Evolutionary conservation across 2,329 filamentous ascomycete species (phyloP), one percentile per base, ranked within the genome.

Genomic region (Chlorencoelia australis): DNA sequence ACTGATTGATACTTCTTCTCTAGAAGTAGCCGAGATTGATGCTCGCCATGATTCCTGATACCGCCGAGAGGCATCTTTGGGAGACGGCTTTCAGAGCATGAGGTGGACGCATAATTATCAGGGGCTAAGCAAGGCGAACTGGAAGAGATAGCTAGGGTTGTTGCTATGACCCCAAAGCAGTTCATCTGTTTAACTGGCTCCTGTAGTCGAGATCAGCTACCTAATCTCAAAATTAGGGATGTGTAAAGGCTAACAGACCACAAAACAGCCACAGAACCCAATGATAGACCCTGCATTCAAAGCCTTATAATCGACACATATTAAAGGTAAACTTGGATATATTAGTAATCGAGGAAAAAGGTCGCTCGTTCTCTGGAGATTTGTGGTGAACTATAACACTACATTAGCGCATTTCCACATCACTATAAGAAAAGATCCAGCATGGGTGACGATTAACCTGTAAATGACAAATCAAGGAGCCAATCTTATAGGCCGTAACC

Each of bases 221-320:
- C 4, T 18, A 30, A 13, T 32, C 17, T 22, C 16, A 7, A 27
- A n/a, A 18, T 33, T 7, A 30, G 19, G 27, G 11, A 22, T 24
- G n/a, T 26, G 28, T 27, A 30, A 16, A 37, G 25, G 11, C 10
- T 22, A 19, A 30, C 32, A 16, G 15, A 42, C 40, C 21, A 29
- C 13, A 39, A 42, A 39, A 30, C 28, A 39, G 17, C 40, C 36
- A 13, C 27, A 39, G 24, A 42, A 36, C 8, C 40, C 35, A 30
- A 26, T 35, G 15, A 42, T 42, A 33, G 28, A 26, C 17, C 36
- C 32, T 20, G 20, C n/a, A 29, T 33, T 9, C 9, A 27, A 39
- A 32, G 22, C 14, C 15, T 7, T 30, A 37, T 42, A 40, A 11
- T 39, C 33, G 13, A 39, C 25, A 24, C 20, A 26, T 29, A 35